Evolutionary conservation across 805 yeast species (phyloP), one percentile per base, ranked within the genome.

Genomic region (Saccharomycopsis sp.): DNA sequence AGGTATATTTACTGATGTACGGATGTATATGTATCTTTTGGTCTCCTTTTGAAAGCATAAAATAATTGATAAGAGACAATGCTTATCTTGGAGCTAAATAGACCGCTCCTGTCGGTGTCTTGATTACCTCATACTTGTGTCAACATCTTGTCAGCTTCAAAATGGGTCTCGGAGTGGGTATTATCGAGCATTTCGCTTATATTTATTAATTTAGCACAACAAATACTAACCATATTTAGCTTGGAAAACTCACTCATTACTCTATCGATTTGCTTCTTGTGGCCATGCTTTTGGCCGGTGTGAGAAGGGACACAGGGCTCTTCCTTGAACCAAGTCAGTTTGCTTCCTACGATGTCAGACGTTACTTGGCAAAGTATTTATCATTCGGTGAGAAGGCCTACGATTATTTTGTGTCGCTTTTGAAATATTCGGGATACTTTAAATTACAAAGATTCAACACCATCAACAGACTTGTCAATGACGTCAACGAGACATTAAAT

Each of bases 231-330:
- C 1, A n/a, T 7, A n/a, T 15, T 44, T 56, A 78, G 88, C 63
- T 87, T 47, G 90, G 91, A 1, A 82, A 77, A 69, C 64, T 85
- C 58, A 70, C 87, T 9, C 97, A 90, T 71, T 81, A 82, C 65
- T 81, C 93, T 0, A 66, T 90, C 58, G 97, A 92, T 68, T 78
- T 91, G 62, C 82, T 92, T 2, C 75, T 92, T 59, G 74, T 89
- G 7, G 88, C 97, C 1, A 82, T 94, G 69, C 76, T 92, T 14
- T 74, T 93, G 51, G 97, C 97, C 0, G 96, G 96, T 2, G 79
- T 92, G 56, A 86, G 89, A 69, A 80, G 90, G 62, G 84, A 88
- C 62, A 87, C 97, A 0, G 97, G 97, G 0, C 75, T 85, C 53
- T 80, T 79, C 64, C 72, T 19, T 63, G 71, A 57, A 54, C 62